Base-by-base conservation (phyloP, 768 basidiomycete species). In the Boletus subparvulus region DNA sequence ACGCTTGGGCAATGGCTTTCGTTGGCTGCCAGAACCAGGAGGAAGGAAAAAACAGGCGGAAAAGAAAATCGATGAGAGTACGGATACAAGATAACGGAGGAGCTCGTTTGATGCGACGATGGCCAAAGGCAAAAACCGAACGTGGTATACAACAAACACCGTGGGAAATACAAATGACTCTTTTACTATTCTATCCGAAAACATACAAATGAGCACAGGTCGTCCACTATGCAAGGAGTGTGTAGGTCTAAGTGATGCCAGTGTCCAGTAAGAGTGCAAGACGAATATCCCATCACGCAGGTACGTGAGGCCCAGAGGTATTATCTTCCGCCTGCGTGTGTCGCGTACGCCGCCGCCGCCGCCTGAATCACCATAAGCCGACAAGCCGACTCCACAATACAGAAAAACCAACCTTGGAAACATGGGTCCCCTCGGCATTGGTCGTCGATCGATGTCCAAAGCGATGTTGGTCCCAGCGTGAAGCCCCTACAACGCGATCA, bases 391-490 rank as follows among this genome's bases (percentile, higher is more conserved):
- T 2, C 13, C 21, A 12, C 36, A 14, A 1, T 19, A 35, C n/a
- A 16, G 37, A 47, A 37, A 16, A 12, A 52, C 60, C 16, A 11
- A 90, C 88, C 90, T 82, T 43, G 92, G 91, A 72, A 92, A 89
- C 69, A 92, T 69, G 13, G 92, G 90, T 1, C 94, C 92, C 63
- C 86, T 87, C 9, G 94, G 95, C 95, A 98, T 97, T 30, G 83
- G 81, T 50, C 97, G 82, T 52, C 88, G 86, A 69, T 99, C 97
- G 60, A 99, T 74, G 69, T 99, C 97, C 43, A 97, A 76, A 1
- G 96, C 83, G 53, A 98, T 86, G 71, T 96, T 96, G 9, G 91
- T 86, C 3, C 93, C 92, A 49, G 94, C 88, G 76, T 98, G 95
- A 58, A 98, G 80, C 12, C 85, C 89, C 89, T 93, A 63, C n/a